Conservation (phyloP, 108 stramenopile genomes). For the Stephanodiscus minutulus region DNA sequence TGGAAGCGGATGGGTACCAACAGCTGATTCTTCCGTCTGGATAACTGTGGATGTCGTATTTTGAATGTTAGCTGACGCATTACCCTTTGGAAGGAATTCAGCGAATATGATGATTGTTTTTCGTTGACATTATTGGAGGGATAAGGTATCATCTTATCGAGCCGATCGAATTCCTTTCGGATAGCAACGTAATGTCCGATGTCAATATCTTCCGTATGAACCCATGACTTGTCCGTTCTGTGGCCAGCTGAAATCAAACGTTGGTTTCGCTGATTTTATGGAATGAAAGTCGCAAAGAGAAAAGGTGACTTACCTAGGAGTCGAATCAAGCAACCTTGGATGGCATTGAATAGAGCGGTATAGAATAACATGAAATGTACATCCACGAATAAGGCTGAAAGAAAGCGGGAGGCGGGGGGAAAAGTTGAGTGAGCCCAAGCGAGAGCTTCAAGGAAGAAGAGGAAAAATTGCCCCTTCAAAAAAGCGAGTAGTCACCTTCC, state of each 20-base stretch:
- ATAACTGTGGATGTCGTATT: slow-evolving; percentile 34
- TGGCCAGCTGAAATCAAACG: slow-evolving; percentile 22
- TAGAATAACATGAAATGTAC: slow-evolving; percentile 89
- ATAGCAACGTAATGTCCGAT: slow-evolving; percentile 89
- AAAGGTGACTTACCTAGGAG: slow-evolving; percentile 12
- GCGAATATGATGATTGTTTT: not conserved
- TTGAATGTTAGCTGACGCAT: slow-evolving; percentile 14
- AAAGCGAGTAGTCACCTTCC: slow-evolving; percentile 32
- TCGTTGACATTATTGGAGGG: not conserved
- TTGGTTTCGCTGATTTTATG: too few relatives aligned
- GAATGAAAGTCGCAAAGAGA: too few relatives aligned
- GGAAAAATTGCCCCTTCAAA: not conserved
- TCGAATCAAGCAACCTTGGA: slow-evolving; percentile 67
- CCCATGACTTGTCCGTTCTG: slow-evolving; percentile 70
- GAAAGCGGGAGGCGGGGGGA: not conserved
- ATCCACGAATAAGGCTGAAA: slow-evolving; percentile 71
- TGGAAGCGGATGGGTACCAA: slow-evolving; percentile 84
- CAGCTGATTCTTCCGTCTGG: slow-evolving; percentile 51
- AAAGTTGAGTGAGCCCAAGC: not conserved
- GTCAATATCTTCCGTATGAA: slow-evolving; percentile 80
- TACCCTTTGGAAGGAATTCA: slow-evolving; percentile 7
- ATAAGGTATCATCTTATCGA: slow-evolving; percentile 21
- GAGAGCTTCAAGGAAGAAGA: not conserved
- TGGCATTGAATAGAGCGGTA: slow-evolving; percentile 85
- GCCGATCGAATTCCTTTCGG: slow-evolving; percentile 81